phyloP scores from a whole-genome alignment of 2,329 filamentous ascomycete species.

The Phialocephala subalpina region DNA sequence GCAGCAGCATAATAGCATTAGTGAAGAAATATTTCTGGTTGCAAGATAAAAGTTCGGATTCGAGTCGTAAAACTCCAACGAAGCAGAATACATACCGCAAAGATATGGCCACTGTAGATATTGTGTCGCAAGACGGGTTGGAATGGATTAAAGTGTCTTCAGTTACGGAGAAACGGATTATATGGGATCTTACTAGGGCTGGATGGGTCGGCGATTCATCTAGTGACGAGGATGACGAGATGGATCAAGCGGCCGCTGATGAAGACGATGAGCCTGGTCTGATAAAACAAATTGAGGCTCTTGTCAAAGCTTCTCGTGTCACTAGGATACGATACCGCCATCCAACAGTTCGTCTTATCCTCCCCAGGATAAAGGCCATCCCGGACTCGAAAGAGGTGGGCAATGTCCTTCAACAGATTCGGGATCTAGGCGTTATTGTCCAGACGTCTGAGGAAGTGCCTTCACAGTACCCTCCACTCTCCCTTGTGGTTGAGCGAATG shows the following conservation, averaged over 20 bases:
- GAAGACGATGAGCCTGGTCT: conserved; percentile 60
- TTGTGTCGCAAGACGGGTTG: conserved; percentile 67
- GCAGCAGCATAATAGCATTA: conserved; percentile 63
- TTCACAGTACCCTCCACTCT: conserved; percentile 28
- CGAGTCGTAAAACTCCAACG: conserved; percentile 27
- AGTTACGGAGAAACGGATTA: conserved; percentile 66
- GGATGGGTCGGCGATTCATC: conserved; percentile 63
- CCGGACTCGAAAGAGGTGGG: conserved; percentile 60
- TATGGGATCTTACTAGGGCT: conserved; percentile 74
- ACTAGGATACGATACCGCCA: conserved; percentile 65
- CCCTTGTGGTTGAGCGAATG: conserved; percentile 42
- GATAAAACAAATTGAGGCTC: conserved; percentile 64
- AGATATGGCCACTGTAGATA: conserved; percentile 64
- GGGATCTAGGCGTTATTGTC: conserved; percentile 51
- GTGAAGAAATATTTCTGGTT: conserved; percentile 62
- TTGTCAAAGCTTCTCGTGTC: conserved; percentile 63
- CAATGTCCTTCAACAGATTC: conserved; percentile 61
- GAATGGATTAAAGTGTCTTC: conserved; percentile 76
- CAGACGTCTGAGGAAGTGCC: conserved; percentile 41
- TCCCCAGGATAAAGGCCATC: conserved; percentile 64
- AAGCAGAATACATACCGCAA: conserved; percentile 19
- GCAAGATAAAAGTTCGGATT: conserved; percentile 31
- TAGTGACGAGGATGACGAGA: conserved; percentile 50
- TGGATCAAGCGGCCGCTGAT: conserved; percentile 46
- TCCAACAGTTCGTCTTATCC: conserved; percentile 65